Percentiles rank a stretch among this genome's conserved stretches.
phyloP scores from a whole-genome alignment of 1,284 basidiomycete genomes.

The Paramarasmius palmivorus region DNA sequence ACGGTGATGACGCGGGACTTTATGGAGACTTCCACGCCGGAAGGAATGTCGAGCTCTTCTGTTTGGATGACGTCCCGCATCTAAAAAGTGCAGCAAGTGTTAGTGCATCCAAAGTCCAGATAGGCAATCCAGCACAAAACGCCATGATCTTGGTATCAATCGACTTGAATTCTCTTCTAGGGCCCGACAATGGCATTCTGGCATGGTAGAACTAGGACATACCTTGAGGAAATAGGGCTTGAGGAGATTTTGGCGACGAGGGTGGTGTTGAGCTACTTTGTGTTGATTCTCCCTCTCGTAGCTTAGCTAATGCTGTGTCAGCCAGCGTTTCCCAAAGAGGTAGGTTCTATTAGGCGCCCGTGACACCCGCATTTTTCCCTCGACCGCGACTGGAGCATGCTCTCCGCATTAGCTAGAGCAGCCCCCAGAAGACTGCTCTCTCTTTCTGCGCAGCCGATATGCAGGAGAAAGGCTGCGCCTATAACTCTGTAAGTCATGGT shows the following conservation, averaged over 20 bases:
- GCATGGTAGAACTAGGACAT: not conserved
- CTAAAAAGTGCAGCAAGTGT: slow-evolving; percentile 34
- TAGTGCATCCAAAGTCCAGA: slow-evolving; percentile 13
- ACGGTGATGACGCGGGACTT: slow-evolving; percentile 91
- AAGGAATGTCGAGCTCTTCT: slow-evolving; percentile 91
- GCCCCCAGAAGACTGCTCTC: too few relatives aligned
- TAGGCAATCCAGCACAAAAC: slow-evolving; percentile 29
- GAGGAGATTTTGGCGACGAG: not conserved
- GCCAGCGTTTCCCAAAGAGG: too few relatives aligned
- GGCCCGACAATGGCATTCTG: not conserved
- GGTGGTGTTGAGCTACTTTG: too few relatives aligned
- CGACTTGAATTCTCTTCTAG: not conserved
- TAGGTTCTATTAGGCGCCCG: too few relatives aligned
- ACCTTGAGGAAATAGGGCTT: slow-evolving; percentile 6
- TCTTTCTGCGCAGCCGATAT: not conserved
- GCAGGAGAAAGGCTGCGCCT: too few relatives aligned
- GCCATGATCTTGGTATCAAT: not conserved
- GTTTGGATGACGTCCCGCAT: slow-evolving; percentile 93
- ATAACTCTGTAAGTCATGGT: too few relatives aligned
- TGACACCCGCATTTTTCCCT: too few relatives aligned
- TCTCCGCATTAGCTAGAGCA: too few relatives aligned
- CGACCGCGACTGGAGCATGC: too few relatives aligned
- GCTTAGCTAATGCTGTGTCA: too few relatives aligned
- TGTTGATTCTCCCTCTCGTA: too few relatives aligned
- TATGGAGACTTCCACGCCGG: slow-evolving; percentile 80